Conservation (phyloP, 2,329 filamentous ascomycete species). For the Phyllosticta citribraziliensis region DNA sequence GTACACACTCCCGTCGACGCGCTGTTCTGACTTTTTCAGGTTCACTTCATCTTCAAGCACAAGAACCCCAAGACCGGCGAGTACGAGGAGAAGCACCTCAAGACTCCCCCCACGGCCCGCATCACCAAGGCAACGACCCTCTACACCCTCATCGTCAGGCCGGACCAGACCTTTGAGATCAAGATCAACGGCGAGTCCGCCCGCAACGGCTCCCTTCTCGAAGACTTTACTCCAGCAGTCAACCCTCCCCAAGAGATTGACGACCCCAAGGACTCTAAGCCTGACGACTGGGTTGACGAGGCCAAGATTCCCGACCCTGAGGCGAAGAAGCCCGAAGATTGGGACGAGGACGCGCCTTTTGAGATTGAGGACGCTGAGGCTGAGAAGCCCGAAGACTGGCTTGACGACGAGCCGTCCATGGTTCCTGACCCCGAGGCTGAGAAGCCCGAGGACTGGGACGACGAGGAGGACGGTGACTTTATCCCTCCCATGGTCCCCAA, state of each 20-base stretch:
- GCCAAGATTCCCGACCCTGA: slow-evolving; percentile 84
- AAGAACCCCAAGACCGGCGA: slow-evolving; percentile 99
- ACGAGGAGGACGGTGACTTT: slow-evolving; percentile 99
- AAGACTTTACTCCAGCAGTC: slow-evolving; percentile 88
- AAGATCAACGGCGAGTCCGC: slow-evolving; percentile 81
- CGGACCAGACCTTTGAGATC: slow-evolving; percentile 91
- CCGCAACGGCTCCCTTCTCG: slow-evolving; percentile 83
- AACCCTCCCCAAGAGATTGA: slow-evolving; percentile 94
- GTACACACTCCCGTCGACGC: slow-evolving; percentile 14
- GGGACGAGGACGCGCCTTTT: slow-evolving; percentile 96
- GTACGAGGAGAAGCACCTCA: slow-evolving; percentile 99
- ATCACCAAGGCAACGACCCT: slow-evolving; percentile 88
- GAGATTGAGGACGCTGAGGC: slow-evolving; percentile 94
- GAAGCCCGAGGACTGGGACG: slow-evolving; percentile 99
- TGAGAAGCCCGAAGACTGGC: slow-evolving; percentile 88
- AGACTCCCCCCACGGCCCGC: slow-evolving; percentile 69
- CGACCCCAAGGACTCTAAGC: slow-evolving; percentile 87
- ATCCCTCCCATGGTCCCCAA: slow-evolving; percentile 81
- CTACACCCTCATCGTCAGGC: slow-evolving; percentile 93
- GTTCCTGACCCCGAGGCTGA: slow-evolving; percentile 86
- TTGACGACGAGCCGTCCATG: slow-evolving; percentile 74
- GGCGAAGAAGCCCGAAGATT: slow-evolving; percentile 93
- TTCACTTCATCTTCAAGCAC: slow-evolving; percentile 97
- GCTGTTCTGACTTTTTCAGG: slow-evolving; percentile 28
- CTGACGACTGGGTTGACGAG: slow-evolving; percentile 90